Conservation (phyloP, 257 asterid genomes). For the Nicotiana otophora region DNA sequence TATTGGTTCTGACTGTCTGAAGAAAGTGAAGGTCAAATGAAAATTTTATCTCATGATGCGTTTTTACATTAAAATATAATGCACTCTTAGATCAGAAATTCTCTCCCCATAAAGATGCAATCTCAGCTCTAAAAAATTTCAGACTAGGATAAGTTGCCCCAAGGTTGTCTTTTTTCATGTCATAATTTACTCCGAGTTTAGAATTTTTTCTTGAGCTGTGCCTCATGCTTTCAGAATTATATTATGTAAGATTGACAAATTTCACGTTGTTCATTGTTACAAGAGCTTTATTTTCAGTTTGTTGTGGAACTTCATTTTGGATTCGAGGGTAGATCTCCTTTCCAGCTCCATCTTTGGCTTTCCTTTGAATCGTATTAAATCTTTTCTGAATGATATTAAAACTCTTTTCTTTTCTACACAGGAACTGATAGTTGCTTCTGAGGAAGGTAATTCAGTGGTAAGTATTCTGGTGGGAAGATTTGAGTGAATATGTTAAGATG, state of each 20-base stretch:
- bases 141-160: background rate
- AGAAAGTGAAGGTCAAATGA: conserved; percentile 61
- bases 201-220: background rate
- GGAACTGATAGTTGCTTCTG: conserved; percentile 81
- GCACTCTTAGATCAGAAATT: conserved; percentile 2
- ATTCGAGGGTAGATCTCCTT: background rate
- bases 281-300: background rate
- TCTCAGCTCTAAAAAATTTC: background rate
- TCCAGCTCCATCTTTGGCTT: background rate
- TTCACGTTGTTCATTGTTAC: background rate
- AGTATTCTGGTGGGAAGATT: conserved; percentile 24
- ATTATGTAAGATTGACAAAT: background rate
- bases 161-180: background rate
- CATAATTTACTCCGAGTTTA: background rate
- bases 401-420: conserved; percentile 23
- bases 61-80: background rate
- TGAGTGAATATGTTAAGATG: background rate
- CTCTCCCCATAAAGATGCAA: conserved; percentile 3
- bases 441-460: conserved; percentile 44
- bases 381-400: background rate
- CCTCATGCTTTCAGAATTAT: background rate
- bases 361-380: background rate
- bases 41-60: conserved; percentile 1
- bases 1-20: conserved; percentile 44
- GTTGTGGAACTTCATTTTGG: background rate